A percentile compares a stretch with the other conserved stretches of the same genome.
These are phyloP conservation scores for Scutellaria minor DNA, from an alignment of 257 asterid genomes.

Conservation along the genomic window DNA sequence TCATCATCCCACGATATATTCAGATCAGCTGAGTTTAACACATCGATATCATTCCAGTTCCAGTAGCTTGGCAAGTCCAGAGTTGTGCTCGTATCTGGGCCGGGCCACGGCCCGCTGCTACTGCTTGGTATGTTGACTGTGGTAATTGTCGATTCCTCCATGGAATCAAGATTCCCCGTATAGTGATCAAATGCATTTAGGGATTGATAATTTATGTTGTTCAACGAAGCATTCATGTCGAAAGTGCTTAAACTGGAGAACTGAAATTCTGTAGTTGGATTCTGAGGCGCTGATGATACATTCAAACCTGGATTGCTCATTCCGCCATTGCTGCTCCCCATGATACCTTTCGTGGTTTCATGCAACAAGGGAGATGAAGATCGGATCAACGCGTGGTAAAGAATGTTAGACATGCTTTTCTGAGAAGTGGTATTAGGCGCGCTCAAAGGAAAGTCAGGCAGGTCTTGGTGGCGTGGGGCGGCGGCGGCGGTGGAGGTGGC, in stretches of 20 bases:
- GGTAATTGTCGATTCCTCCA: conserved; percentile 53
- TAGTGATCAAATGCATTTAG: conserved; percentile 34
- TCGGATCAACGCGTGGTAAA: conserved; percentile 40
- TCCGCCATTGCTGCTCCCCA: conserved; percentile 1
- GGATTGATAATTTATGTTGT: conserved; percentile 33
- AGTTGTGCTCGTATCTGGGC: conserved; percentile 35
- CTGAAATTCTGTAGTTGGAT: conserved; percentile 36
- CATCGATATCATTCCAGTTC: conserved; percentile 56
- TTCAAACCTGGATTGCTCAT: conserved; percentile 15
- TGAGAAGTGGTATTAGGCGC: conserved; percentile 9
- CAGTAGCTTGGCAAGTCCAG: conserved; percentile 46
- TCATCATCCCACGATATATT: conserved; percentile 44
- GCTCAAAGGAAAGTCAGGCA: neutral
- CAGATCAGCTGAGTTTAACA: conserved; percentile 41
- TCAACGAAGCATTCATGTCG: conserved; percentile 36
- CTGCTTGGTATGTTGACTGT: conserved; percentile 42
- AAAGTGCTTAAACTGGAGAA: conserved; percentile 43
- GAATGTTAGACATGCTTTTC: conserved; percentile 35
- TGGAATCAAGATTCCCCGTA: conserved; percentile 43
- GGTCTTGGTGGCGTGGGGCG: conserved; percentile 13
- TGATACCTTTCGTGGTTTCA: conserved; percentile 29
- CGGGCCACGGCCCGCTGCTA: conserved; percentile 48
- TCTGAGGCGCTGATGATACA: conserved; percentile 20
- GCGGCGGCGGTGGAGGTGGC: conserved; percentile 15
- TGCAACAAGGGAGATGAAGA: conserved; percentile 35